Conservation (phyloP, 164 flowering plant species). For the Stephania yunnanensis region DNA sequence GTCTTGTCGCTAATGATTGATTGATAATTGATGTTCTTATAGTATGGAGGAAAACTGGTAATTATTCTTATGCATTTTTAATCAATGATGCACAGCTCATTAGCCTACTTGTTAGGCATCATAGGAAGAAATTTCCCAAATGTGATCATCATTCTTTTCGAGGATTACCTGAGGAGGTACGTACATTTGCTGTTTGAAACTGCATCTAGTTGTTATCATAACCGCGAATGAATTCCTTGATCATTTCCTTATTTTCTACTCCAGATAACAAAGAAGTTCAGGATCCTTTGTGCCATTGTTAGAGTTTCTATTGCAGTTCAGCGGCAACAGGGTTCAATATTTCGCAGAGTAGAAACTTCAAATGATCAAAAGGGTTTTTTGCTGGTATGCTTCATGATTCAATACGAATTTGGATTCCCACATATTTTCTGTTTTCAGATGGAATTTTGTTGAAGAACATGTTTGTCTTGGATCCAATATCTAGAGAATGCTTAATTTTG, state of each 20-base stretch:
- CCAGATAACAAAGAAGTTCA: conserved; percentile 47
- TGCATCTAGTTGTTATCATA: not conserved
- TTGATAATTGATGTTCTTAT: not conserved
- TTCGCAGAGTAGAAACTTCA: conserved; percentile 25
- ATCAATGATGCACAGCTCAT: conserved; percentile 40
- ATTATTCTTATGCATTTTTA: conserved; percentile 1
- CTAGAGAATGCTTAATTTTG: too few species aligned
- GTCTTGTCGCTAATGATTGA: not conserved
- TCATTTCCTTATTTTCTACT: not conserved
- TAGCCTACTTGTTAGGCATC: conserved; percentile 56
- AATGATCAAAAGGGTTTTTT: conserved; percentile 34
- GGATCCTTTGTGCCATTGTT: conserved; percentile 44
- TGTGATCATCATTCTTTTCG: conserved; percentile 24
- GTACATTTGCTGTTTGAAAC: not conserved
- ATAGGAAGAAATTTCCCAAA: conserved; percentile 62
- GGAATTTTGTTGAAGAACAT: not conserved
- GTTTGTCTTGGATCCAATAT: not conserved
- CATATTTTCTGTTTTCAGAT: not conserved
- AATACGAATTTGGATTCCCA: not conserved
- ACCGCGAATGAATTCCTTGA: not conserved
- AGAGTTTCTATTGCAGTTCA: conserved; percentile 41
- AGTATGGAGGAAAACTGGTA: not conserved
- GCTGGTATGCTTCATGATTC: conserved; percentile 32
- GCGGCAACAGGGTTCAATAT: conserved; percentile 19
- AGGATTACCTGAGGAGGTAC: conserved; percentile 39